A percentile compares a stretch with the other conserved stretches of the same genome.
phyloP scores from a whole-genome alignment of 1,284 basidiomycete genomes.

The Moesziomyces sp. region DNA sequence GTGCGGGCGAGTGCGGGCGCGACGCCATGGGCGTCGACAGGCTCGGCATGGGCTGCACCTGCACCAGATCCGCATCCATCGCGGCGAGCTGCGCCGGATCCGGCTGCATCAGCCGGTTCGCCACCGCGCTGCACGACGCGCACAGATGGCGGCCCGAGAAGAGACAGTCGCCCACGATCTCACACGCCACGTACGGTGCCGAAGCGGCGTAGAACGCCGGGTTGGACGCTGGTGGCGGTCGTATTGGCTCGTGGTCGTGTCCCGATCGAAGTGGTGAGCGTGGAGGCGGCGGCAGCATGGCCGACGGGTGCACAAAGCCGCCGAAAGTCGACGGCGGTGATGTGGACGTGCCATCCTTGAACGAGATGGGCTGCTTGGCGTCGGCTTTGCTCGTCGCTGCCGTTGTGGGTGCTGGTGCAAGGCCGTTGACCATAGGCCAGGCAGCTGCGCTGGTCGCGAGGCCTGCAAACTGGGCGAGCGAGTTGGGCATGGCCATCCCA shows the following conservation, averaged over 20 bases:
- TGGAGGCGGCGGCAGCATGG: slow-evolving; percentile 10
- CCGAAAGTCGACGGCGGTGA: neutral
- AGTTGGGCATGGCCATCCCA: slow-evolving; percentile 24
- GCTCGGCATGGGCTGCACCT: slow-evolving; percentile 32
- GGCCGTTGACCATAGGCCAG: slow-evolving; percentile 12
- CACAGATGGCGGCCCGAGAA: slow-evolving; percentile 37
- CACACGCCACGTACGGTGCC: slow-evolving; percentile 12
- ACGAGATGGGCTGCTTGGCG: neutral
- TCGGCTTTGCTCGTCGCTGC: slow-evolving; percentile 1
- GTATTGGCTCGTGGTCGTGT: slow-evolving; percentile 2
- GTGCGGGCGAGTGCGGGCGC: slow-evolving; percentile 22
- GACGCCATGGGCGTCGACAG: slow-evolving; percentile 36
- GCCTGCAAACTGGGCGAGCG: slow-evolving; percentile 35
- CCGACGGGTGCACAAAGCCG: slow-evolving; percentile 2
- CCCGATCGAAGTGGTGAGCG: slow-evolving; percentile 2
- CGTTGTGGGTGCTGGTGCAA: neutral
- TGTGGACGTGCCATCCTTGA: slow-evolving; percentile 1
- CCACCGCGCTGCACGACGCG: slow-evolving; percentile 33
- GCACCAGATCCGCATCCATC: slow-evolving; percentile 24
- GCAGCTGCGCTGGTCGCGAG: slow-evolving; percentile 29
- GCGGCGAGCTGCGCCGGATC: slow-evolving; percentile 23
- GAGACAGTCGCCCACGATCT: slow-evolving; percentile 45
- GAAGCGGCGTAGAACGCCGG: neutral
- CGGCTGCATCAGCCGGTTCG: slow-evolving; percentile 39
- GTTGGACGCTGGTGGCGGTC: neutral